Evolutionary conservation across 1,284 basidiomycete species (phyloP).

Genomic region (Fomitopsis schrenkii): DNA sequence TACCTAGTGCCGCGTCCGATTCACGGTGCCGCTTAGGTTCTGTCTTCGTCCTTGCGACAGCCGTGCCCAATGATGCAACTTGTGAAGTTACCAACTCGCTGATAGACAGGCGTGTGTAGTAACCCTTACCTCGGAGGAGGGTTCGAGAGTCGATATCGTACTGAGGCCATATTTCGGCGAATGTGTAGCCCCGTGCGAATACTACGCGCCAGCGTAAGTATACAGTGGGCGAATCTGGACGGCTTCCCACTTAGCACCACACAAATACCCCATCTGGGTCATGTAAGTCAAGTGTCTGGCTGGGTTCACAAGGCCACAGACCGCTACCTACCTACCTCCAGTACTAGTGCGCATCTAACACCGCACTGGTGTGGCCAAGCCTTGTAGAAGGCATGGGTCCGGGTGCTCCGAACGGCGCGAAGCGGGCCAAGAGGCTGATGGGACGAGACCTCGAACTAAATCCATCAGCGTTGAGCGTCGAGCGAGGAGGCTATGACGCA

Average conservation of each 20-base stretch:
- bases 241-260: not conserved
- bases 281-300: not conserved
- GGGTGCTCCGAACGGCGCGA: not conserved
- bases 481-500: not conserved
- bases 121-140: not conserved
- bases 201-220: not conserved
- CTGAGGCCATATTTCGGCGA: not conserved
- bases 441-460: not conserved
- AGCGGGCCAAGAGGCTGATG: not conserved
- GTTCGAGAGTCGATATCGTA: not conserved
- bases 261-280: not conserved
- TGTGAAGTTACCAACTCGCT: not conserved
- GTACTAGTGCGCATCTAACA: not conserved
- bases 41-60: not conserved
- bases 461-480: not conserved
- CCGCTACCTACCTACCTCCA: not conserved
- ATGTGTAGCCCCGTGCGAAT: not conserved
- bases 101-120: not conserved
- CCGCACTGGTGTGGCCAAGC: not conserved
- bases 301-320: not conserved
- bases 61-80: not conserved
- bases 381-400: not conserved
- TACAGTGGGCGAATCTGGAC: not conserved
- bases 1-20: not conserved
- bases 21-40: not conserved